Evolutionary conservation across 495 filamentous ascomycete genomes (phyloP).

Genomic region (Filosporella fistucella): DNA sequence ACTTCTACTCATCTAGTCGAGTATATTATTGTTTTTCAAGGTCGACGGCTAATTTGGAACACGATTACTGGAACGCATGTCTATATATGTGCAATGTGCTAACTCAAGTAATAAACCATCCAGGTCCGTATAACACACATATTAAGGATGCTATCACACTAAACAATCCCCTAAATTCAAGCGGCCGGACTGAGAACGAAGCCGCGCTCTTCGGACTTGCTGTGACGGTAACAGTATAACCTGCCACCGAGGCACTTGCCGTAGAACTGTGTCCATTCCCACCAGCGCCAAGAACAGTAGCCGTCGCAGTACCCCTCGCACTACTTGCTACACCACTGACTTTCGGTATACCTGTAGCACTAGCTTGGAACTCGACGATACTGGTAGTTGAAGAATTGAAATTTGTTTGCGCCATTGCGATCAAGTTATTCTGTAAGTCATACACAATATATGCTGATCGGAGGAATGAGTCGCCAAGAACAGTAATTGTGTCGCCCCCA

Average conservation of each 20-base stretch:
- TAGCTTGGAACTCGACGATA: slow-evolving; percentile 36
- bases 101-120: too few species aligned
- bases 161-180: too few species aligned
- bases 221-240: not conserved
- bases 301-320: slow-evolving; percentile 23
- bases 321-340: slow-evolving; percentile 32
- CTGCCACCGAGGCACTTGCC: not conserved
- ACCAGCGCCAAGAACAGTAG: slow-evolving; percentile 8
- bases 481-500: not conserved
- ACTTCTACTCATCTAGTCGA: too few species aligned
- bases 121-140: too few species aligned
- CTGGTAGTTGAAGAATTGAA: slow-evolving; percentile 62
- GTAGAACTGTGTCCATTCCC: not conserved
- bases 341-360: slow-evolving; percentile 18
- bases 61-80: too few species aligned
- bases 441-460: slow-evolving; percentile 93
- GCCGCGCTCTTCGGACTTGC: not conserved
- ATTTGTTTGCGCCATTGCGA: slow-evolving; percentile 81
- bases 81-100: too few species aligned
- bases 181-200: too few species aligned
- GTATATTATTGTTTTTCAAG: too few species aligned
- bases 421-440: slow-evolving; percentile 77
- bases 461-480: slow-evolving; percentile 66
- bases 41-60: too few species aligned
- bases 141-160: too few species aligned